These are phyloP conservation scores for Tuber calosporum DNA, from an alignment of 495 filamentous ascomycete genomes.

Conservation along the genomic window DNA sequence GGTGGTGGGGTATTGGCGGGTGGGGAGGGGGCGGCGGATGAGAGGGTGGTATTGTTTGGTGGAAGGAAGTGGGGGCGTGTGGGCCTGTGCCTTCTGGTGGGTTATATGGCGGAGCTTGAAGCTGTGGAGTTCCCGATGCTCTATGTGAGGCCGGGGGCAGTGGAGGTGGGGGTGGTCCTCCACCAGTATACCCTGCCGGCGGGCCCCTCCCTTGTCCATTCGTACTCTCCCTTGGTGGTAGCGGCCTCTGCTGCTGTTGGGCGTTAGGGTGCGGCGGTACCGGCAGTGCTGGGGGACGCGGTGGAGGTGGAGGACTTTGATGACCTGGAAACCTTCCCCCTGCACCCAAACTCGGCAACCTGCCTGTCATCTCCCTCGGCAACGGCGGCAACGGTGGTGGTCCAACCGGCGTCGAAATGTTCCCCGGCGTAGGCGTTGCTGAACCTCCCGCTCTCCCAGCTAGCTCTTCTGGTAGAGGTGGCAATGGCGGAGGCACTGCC, in stretches of 20 bases:
- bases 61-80: constrained; percentile 15
- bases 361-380: constrained; percentile 32
- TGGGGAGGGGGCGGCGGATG: not conserved
- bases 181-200: constrained; percentile 20
- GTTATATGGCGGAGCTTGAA: constrained; percentile 20
- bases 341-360: constrained; percentile 11
- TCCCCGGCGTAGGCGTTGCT: constrained; percentile 29
- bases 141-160: constrained; percentile 22
- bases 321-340: constrained; percentile 15
- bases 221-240: constrained; percentile 20
- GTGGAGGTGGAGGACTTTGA: constrained; percentile 21
- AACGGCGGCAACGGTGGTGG: constrained; percentile 47
- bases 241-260: constrained; percentile 17
- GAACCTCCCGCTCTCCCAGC: constrained; percentile 38
- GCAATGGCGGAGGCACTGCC: constrained; percentile 57
- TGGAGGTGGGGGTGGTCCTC: constrained; percentile 16
- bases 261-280: constrained; percentile 24
- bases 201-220: constrained; percentile 17
- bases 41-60: constrained; percentile 13
- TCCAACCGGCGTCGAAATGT: constrained; percentile 2
- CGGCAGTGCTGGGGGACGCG: constrained; percentile 30
- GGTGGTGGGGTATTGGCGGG: constrained; percentile 25
- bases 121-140: constrained; percentile 19
- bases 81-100: not conserved
- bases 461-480: constrained; percentile 63